A percentile compares a stretch with the other conserved stretches of the same genome.
Conservation (phyloP, 148 eudicot species). For the Heliamphora exappendiculata region DNA sequence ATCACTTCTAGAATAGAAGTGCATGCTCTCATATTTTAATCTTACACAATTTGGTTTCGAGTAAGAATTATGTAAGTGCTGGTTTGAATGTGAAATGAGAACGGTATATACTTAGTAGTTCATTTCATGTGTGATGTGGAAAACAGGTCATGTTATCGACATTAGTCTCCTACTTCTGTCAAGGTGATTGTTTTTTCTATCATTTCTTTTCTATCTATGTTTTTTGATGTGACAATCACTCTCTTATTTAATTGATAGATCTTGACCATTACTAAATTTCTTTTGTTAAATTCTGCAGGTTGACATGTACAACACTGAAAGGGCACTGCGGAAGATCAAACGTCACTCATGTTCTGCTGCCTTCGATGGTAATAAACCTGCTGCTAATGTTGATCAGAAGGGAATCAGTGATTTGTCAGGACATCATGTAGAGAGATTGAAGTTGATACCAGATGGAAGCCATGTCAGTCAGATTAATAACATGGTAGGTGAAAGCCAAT, state of each 20-base stretch:
- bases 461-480: slow-evolving; percentile 21
- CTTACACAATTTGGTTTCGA: background rate
- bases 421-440: slow-evolving; percentile 24
- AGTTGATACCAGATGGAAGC: slow-evolving; percentile 19
- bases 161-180: background rate
- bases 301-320: slow-evolving; percentile 47
- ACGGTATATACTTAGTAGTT: background rate
- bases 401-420: slow-evolving; percentile 17
- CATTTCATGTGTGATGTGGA: background rate
- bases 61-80: background rate
- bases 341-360: slow-evolving; percentile 33
- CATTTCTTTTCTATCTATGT: too few species aligned
- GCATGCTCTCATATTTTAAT: background rate
- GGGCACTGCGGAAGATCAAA: slow-evolving; percentile 55
- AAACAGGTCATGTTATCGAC: background rate
- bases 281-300: slow-evolving; percentile 38
- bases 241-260: background rate
- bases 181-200: background rate
- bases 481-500: slow-evolving; percentile 28
- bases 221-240: too few species aligned
- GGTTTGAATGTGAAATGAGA: background rate
- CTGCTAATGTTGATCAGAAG: slow-evolving; percentile 16
- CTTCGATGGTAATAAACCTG: slow-evolving; percentile 24
- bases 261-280: background rate
- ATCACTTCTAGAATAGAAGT: background rate